Base-by-base conservation (phyloP, 805 yeast genomes). In the Candida tibetensis region DNA sequence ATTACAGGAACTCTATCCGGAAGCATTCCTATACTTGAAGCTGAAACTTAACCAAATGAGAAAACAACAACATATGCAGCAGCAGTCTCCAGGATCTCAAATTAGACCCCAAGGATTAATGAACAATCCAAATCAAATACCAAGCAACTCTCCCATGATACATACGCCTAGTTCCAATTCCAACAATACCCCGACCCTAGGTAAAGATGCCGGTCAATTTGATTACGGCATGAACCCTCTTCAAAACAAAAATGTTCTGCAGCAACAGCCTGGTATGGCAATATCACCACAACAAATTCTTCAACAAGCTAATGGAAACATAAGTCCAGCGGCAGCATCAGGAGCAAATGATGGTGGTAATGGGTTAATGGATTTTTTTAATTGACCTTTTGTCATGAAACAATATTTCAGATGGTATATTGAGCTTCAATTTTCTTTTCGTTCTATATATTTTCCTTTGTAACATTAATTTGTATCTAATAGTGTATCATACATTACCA, bases 1-100 rank as follows among this genome's bases (percentile, higher is more conserved):
- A 34, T 56, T 72, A 18, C 74, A 71, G 47, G 71, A 70, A 36
- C 50, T 77, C 26, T 77, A 76, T 44, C 81, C 80, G 0, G 81
- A 77, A 42, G 78, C 79, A 1, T 53, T 70, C n/a, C 72, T 65
- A 39, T 62, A 57, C 33, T 51, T 69, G 37, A 70, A 62, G 43
- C 47, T 55, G 55, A 72, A 58, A 59, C 54, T 67, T 33, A 64
- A 62, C 30, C 69, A 65, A 40, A 57, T 66, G 64, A 57, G 56
- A 37, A 59, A 60, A 30, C 58, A 49, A 34, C 61, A 61, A 35
- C 55, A 48, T 37, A 49, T 42, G 15, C 49, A 50, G 29, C 39
- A 31, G 17, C 45, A 30, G 25, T 18, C 30, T 17, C 33, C 39
- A 17, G 54, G 36, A 26, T 21, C 10, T 10, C 34, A 19, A n/a